Base-by-base conservation (phyloP, 352 stramenopile species). In the Phytopythium ostracodes region DNA sequence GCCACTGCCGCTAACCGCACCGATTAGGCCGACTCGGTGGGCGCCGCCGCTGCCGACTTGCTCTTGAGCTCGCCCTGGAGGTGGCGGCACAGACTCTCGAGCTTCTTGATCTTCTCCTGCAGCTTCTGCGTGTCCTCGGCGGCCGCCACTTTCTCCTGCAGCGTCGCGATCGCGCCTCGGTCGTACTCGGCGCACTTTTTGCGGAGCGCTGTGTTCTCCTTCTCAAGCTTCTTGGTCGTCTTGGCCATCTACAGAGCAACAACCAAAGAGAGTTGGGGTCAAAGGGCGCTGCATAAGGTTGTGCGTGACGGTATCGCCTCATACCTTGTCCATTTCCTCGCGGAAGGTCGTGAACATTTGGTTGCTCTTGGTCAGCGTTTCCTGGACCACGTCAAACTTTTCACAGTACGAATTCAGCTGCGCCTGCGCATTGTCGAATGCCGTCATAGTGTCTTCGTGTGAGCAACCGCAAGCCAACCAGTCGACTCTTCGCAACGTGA, bases 181-280 rank as follows among this genome's bases (percentile, higher is more conserved):
- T 96, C 87, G 63, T 96, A 96, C 49, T 78, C 70, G 33, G 81
- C 82, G 63, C 83, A 92, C 54, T 96, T 96, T 55, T 89, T 94
- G 56, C 86, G 81, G 0, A 96, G 70, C 18, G 83, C 69, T 22
- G 71, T 40, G 59, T 96, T 96, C 51, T 96, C 87, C 59, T 94
- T 96, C 67, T 96, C 87, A 3, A 96, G 65, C 44, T 88, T 88
- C 63, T 93, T 93, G n/a, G 81, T 92, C 20, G 87, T 77, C 69
- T 96, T 96, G 36, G 75, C 71, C 84, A 96, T 92, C 68, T 83
- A 52, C 27, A 51, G 3, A 35, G 35, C 35, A 15, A 15, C 27
- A 27, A 14, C 42, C 42, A 47, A 22, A 0, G 3, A 47, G 12
- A n/a, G 9, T 15, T 14, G 42, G 38, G 12, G 11, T 59, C 27